phyloP scores from a whole-genome alignment of 2,329 filamentous ascomycete genomes.

The Colletotrichum sp. region DNA sequence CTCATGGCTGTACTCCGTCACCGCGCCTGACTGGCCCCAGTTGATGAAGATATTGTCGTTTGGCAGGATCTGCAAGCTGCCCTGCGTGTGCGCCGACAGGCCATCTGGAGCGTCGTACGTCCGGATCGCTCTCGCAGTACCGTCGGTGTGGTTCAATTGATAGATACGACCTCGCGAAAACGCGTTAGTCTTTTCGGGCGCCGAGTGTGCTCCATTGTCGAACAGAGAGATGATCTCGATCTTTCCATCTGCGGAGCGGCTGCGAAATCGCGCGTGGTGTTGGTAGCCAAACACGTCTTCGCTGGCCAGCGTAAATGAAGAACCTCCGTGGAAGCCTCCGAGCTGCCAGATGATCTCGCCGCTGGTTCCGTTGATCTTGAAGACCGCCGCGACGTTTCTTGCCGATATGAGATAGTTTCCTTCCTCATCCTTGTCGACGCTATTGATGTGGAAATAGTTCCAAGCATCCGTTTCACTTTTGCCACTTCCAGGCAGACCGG shows the following conservation, averaged over 20 bases:
- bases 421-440: conserved; percentile 38
- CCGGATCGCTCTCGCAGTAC: not conserved
- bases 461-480: conserved; percentile 35
- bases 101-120: not conserved
- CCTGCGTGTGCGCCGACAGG: not conserved
- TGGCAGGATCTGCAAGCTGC: not conserved
- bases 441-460: conserved; percentile 37
- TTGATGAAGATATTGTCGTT: not conserved
- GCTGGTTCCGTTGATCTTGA: conserved; percentile 48
- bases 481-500: not conserved
- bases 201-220: not conserved
- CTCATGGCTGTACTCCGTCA: not conserved
- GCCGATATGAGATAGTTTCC: conserved; percentile 32
- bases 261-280: not conserved
- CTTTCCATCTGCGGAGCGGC: not conserved
- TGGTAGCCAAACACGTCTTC: not conserved
- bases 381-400: conserved; percentile 41
- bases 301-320: not conserved
- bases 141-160: not conserved
- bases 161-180: not conserved
- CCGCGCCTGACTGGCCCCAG: not conserved
- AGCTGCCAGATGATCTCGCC: conserved; percentile 59
- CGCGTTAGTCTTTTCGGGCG: not conserved
- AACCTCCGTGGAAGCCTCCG: conserved; percentile 38
- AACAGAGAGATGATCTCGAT: not conserved